A percentile compares a stretch with the other conserved stretches of the same genome.
Conservation (phyloP, 306 rosid species). For the Betula pendula region DNA sequence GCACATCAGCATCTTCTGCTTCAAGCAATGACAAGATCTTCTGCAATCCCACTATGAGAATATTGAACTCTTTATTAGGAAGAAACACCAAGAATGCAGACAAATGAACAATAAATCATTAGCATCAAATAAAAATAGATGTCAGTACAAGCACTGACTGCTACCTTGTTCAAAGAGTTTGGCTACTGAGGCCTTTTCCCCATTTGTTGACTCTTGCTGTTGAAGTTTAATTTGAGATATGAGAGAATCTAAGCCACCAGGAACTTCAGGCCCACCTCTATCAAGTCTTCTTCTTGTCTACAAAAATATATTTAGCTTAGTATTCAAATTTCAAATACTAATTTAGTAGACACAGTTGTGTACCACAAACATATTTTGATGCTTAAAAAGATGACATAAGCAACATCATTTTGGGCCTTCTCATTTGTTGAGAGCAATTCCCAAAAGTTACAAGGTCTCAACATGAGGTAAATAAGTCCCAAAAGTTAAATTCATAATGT, state of each 20-base stretch:
- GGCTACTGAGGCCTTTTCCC: conserved; percentile 87
- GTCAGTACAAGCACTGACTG: conserved; percentile 21
- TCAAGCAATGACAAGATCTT: conserved; percentile 96
- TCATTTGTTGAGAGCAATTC: background rate
- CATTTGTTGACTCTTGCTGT: conserved; percentile 68
- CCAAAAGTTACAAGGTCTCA: background rate
- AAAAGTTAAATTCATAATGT: background rate
- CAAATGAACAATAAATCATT: conserved; percentile 7
- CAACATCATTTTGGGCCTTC: background rate
- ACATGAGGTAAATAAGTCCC: background rate
- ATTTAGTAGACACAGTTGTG: conserved; percentile 2
- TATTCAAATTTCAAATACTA: conserved; percentile 21
- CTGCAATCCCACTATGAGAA: conserved; percentile 85
- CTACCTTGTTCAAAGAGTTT: conserved; percentile 99
- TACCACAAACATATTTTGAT: conserved; percentile 15
- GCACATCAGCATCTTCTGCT: conserved; percentile 92
- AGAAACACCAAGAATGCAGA: conserved; percentile 24
- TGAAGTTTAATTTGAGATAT: conserved; percentile 60
- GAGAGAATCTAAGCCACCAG: conserved; percentile 62
- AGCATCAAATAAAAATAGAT: conserved; percentile 21
- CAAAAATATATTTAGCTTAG: conserved; percentile 26
- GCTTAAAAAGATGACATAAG: background rate
- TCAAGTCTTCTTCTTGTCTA: conserved; percentile 71
- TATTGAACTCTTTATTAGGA: conserved; percentile 33
- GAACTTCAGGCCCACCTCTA: conserved; percentile 50